Percentiles rank a stretch among this genome's conserved stretches.
These are phyloP conservation scores for Cordyceps farinosa DNA, from an alignment of 2,329 filamentous ascomycete genomes.

Conservation along the genomic window DNA sequence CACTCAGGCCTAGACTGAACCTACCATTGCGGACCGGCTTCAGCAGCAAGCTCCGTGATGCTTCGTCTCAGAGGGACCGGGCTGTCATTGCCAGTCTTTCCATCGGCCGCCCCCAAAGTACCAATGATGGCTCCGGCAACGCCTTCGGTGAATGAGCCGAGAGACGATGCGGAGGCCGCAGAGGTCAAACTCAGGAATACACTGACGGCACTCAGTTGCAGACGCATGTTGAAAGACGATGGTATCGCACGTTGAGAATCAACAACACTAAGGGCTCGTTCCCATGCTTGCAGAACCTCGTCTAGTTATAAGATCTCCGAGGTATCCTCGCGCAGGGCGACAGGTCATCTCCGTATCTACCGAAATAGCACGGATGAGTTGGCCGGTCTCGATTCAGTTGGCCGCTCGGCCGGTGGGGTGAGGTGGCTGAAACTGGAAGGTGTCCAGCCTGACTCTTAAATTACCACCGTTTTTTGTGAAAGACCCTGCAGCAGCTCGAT, in stretches of 20 bases:
- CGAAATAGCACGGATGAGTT: background rate
- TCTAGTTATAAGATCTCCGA: background rate
- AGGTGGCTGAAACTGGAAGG: constrained; percentile 9
- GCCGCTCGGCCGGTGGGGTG: background rate
- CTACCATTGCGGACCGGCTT: constrained; percentile 42
- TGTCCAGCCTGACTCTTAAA: background rate
- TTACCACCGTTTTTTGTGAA: background rate
- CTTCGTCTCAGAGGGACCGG: constrained; percentile 43
- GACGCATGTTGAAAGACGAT: background rate
- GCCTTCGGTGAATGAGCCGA: background rate
- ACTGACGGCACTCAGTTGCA: background rate
- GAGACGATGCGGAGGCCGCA: background rate
- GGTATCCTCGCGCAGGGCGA: background rate
- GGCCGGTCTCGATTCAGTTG: background rate
- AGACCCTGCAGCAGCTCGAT: too few species aligned
- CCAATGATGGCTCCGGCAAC: background rate
- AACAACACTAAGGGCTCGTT: background rate
- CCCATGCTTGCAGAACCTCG: background rate
- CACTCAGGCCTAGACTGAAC: background rate
- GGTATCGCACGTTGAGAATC: background rate
- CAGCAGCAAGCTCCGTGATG: constrained; percentile 44
- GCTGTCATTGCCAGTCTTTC: background rate
- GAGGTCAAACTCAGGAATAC: background rate
- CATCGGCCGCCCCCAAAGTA: background rate
- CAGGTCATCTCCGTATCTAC: background rate